These are phyloP conservation scores for Hypoxylon trugodes DNA, from an alignment of 495 filamentous ascomycete species.

Conservation along the genomic window DNA sequence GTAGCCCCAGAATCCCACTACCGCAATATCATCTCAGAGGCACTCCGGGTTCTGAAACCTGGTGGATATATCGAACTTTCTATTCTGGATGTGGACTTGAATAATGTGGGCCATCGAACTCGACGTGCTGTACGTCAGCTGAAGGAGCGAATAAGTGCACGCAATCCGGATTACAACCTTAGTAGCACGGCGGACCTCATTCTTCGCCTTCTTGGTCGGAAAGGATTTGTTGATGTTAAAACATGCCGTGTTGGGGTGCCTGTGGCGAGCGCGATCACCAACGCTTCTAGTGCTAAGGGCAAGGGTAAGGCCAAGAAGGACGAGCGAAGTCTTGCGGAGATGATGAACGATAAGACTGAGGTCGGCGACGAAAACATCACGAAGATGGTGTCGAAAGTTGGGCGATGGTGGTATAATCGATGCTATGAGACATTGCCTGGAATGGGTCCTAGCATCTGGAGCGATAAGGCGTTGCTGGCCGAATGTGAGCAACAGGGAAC, in stretches of 20 bases:
- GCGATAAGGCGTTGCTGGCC: conserved; percentile 73
- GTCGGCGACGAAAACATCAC: conserved; percentile 81
- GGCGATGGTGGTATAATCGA: conserved; percentile 93
- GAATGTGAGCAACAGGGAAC: conserved; percentile 89
- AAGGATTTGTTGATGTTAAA: conserved; percentile 85
- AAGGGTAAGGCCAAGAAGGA: conserved; percentile 52
- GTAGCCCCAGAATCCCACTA: conserved; percentile 78
- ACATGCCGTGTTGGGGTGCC: conserved; percentile 90
- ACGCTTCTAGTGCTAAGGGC: conserved; percentile 42
- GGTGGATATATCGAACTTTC: conserved; percentile 90
- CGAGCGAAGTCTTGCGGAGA: conserved; percentile 69
- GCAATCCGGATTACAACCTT: conserved; percentile 66
- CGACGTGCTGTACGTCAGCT: conserved; percentile 78
- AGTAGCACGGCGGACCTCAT: conserved; percentile 81
- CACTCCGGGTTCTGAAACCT: conserved; percentile 87
- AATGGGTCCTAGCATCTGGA: conserved; percentile 77
- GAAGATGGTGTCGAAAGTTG: conserved; percentile 90
- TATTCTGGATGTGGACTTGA: conserved; percentile 83
- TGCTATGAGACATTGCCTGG: conserved; percentile 80
- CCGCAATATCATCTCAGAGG: conserved; percentile 82
- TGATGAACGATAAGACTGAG: conserved; percentile 70
- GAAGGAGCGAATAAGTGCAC: conserved; percentile 75
- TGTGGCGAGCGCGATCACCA: conserved; percentile 73
- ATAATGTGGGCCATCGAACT: conserved; percentile 83
- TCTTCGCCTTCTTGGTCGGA: conserved; percentile 74